Base-by-base conservation (phyloP, 768 basidiomycete species). In the Amanita exitialis region DNA sequence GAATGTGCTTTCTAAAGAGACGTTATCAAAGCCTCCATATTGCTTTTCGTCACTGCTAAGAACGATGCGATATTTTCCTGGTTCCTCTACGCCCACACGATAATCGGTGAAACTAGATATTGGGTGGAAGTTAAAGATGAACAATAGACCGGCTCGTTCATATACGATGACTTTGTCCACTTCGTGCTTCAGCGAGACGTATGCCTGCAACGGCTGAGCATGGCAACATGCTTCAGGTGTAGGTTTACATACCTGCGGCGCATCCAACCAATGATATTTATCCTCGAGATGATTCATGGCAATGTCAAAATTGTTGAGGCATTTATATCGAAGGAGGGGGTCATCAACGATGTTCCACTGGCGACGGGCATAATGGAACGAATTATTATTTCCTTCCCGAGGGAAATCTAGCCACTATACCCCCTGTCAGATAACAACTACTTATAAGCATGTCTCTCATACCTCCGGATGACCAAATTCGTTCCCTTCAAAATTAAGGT, bases 401-500 rank as follows among this genome's bases (percentile, higher is more conserved):
- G 96, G 96, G 70, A 99, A 99, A 67, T 99, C 96, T 59, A 99
- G 90, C 96, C 96, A 99, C 83, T 91, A 38, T 3, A 34, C 39
- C n/a, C 15, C 36, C 59, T 35, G 55, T 44, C 21, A 49, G 12
- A 48, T 34, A 21, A 42, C 6, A 12, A 5, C 13, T 12, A 6
- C 3, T 16, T n/a, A 36, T 25, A 47, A 18, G 38, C 16, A 35
- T 38, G 35, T n/a, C 39, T 43, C 18, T 62, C 71, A 42, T 54
- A 85, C 91, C 72, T 99, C 95, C 9, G 95, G 95, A 65, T 99
- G 95, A 38, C 95, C 95, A 62, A 99, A 99, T 62, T 99, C 95
- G 56, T 97, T 98, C 28, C 91, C 93, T 66, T 95, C 92, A 51
- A 99, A 99, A 67, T 96, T 98, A 55, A 99, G 75, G 64, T 96